These are phyloP conservation scores for Cardiospermum halicacabum DNA, from an alignment of 345 rosid genomes.

Conservation along the genomic window DNA sequence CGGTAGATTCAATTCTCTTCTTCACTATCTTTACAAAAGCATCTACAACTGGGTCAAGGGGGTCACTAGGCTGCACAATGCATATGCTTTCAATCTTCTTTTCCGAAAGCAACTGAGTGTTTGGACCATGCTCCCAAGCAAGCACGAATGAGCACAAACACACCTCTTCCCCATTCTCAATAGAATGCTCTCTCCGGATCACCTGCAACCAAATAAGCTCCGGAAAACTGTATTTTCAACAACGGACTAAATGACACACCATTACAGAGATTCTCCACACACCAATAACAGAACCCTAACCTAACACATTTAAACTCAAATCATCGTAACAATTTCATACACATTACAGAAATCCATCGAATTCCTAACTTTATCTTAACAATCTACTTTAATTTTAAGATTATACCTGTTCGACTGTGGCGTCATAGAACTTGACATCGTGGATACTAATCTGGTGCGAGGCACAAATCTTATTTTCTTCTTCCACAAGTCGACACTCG, in stretches of 20 bases:
- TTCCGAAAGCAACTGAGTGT: neutral
- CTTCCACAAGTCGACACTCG: constrained; percentile 21
- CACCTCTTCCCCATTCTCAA: constrained; percentile 31
- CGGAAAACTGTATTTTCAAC: too few relatives aligned
- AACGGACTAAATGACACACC: too few relatives aligned
- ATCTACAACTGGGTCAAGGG: constrained; percentile 14
- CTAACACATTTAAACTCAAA: too few relatives aligned
- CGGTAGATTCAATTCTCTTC: constrained; percentile 13
- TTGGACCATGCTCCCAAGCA: constrained; percentile 44
- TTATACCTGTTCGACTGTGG: constrained; percentile 29
- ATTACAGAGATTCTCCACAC: too few relatives aligned
- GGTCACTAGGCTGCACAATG: constrained; percentile 15
- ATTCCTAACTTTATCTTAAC: too few relatives aligned
- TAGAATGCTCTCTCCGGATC: constrained; percentile 21
- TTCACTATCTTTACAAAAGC: constrained; percentile 20
- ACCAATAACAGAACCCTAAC: too few relatives aligned
- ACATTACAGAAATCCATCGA: too few relatives aligned
- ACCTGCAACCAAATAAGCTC: constrained; percentile 30
- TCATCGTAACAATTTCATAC: too few relatives aligned
- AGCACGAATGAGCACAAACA: constrained; percentile 38
- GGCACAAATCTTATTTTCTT: constrained; percentile 32
- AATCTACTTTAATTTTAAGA: too few relatives aligned
- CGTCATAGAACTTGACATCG: constrained; percentile 43
- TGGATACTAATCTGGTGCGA: constrained; percentile 19
- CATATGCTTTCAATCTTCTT: constrained; percentile 38